Conservation (phyloP, 73 alveolate genomes). For the Durusdinium trenchii region DNA sequence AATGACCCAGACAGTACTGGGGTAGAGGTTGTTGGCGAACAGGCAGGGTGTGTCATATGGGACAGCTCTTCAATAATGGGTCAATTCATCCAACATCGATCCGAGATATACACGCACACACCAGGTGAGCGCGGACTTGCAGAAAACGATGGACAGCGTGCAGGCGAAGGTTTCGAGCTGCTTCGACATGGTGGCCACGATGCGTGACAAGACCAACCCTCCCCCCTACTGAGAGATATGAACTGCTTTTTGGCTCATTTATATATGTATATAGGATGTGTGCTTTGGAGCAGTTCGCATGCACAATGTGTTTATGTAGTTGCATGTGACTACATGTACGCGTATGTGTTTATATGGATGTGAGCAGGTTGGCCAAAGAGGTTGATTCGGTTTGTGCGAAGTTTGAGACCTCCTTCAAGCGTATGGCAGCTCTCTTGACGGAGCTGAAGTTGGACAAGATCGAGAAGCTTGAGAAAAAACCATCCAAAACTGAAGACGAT, state of each 20-base stretch:
- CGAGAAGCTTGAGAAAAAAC: conserved; percentile 12
- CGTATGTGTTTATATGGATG: no score
- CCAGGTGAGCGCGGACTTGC: conserved; percentile 19
- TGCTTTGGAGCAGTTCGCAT: no score
- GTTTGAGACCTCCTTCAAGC: conserved; percentile 20
- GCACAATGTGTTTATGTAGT: no score
- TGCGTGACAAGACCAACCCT: background rate
- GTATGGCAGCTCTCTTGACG: background rate
- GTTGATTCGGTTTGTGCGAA: background rate
- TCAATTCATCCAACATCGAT: background rate
- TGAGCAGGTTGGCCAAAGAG: conserved; percentile 3
- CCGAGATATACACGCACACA: background rate
- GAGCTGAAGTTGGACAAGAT: conserved; percentile 14
- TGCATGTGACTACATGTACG: no score
- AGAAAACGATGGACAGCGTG: conserved; percentile 9
- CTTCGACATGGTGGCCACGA: conserved; percentile 33
- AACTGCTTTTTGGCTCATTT: background rate
- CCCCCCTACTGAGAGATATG: background rate
- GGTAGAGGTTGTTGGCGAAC: background rate
- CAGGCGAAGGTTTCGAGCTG: background rate
- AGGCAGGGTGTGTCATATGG: background rate
- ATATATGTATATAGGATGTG: no score
- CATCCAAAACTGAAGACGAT: background rate
- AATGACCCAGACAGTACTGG: background rate
- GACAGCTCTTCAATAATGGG: no score